Conservation (phyloP, 176 grass and related monocot species). For the Poa annua region DNA sequence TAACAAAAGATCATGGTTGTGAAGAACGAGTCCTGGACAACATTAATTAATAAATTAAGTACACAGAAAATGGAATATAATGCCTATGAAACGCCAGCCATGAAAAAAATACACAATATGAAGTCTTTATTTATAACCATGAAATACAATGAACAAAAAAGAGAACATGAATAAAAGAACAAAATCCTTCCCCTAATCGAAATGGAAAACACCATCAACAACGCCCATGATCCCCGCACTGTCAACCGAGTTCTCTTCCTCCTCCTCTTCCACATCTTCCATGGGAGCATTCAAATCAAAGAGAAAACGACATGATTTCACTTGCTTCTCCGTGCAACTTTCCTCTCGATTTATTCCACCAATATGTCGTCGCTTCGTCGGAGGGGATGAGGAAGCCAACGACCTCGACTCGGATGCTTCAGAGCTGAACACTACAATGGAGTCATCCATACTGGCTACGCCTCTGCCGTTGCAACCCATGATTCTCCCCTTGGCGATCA, state of each 20-base stretch:
- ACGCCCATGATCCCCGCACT: slow-evolving; percentile 33
- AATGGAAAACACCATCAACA: slow-evolving; percentile 43
- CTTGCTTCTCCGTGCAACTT: background rate
- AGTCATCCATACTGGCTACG: slow-evolving; percentile 52
- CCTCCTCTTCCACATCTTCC: slow-evolving; percentile 15
- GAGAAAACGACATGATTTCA: slow-evolving; percentile 1
- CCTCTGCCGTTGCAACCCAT: slow-evolving; percentile 33
- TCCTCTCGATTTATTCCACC: background rate
- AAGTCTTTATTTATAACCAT: background rate
- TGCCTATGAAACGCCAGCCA: background rate
- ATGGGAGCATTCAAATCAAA: slow-evolving; percentile 59
- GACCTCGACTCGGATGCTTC: slow-evolving; percentile 30
- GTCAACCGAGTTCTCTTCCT: background rate
- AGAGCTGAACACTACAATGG: slow-evolving; percentile 63
- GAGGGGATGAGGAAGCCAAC: slow-evolving; percentile 38
- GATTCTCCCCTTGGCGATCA: slow-evolving; percentile 40
- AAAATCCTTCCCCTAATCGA: background rate
- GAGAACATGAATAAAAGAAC: background rate
- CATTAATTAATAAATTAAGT: background rate
- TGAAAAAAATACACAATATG: background rate
- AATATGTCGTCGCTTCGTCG: slow-evolving; percentile 26
- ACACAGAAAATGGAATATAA: background rate
- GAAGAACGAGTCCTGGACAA: background rate
- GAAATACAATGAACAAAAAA: background rate
- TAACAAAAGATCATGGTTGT: background rate